A percentile compares a stretch with the other conserved stretches of the same genome.
phyloP scores from a whole-genome alignment of 129 eudicot species.

The Saussurea involucrata region DNA sequence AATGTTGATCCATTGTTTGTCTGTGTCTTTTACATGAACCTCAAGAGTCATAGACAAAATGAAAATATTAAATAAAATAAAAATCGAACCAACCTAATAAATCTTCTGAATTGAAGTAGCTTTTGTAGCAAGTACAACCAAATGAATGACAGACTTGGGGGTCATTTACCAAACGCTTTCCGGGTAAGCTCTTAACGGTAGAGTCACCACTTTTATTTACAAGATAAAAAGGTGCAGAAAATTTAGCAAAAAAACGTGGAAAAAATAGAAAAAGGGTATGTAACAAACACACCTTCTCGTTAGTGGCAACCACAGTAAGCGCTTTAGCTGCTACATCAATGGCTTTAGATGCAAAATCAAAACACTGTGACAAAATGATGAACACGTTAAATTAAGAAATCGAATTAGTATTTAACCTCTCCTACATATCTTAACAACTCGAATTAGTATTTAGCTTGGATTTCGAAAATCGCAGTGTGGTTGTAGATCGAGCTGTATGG shows the following conservation, averaged over 20 bases:
- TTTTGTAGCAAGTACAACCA: no score
- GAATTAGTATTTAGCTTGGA: constrained; percentile 32
- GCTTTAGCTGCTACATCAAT: constrained; percentile 64
- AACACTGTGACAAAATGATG: constrained; percentile 30
- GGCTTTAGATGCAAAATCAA: constrained; percentile 64
- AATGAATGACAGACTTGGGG: constrained; percentile 65
- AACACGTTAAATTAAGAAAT: background rate
- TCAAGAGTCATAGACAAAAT: no score
- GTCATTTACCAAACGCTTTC: no score
- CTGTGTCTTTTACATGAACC: no score
- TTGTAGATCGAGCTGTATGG: constrained; percentile 69
- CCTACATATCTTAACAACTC: constrained; percentile 36
- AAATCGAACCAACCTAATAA: no score
- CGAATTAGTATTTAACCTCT: background rate
- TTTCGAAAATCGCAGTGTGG: constrained; percentile 67
- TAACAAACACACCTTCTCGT: constrained; percentile 51
- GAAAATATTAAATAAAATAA: no score
- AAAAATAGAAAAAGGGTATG: background rate
- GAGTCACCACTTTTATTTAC: no score
- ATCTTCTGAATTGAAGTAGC: no score
- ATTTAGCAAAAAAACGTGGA: background rate
- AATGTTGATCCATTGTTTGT: no score
- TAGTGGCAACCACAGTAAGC: constrained; percentile 52
- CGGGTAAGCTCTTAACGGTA: no score
- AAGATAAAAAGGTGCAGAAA: background rate